Base-by-base conservation (phyloP, 345 rosid species). In the Aethionema arabicum region DNA sequence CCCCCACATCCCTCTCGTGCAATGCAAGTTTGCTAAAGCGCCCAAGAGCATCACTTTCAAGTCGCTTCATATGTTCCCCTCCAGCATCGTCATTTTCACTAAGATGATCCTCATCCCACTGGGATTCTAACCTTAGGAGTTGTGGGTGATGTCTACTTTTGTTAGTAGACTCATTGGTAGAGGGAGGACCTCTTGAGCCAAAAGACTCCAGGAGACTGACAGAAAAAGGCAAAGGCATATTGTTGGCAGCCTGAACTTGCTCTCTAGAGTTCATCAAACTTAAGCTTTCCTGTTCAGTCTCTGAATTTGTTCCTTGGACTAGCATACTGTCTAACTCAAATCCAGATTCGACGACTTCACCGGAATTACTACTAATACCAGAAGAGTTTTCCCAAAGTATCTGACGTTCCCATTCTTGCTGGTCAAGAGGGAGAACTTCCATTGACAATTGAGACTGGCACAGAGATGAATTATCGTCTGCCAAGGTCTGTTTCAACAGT, bases 351-450 rank as follows among this genome's bases (percentile, higher is more conserved):
- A 68, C 72, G 68, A 79, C 60, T 65, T 76, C 77, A 33, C 69
- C 55, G 63, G 83, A 72, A 63, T 57, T 68, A 61, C 72, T 72
- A 68, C 83, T 76, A 16, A 9, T 52, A 44, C 61, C 71, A 66
- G 97, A 83, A 65, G 83, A 79, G 74, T 62, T 74, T 72, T 80
- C 96, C 99, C 99, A 93, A 12, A 83, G 59, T 75, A 90, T 93
- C 43, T 60, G 78, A 37, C 85, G 80, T 77, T 93, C 96, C 99
- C 99, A 93, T 63, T 90, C 90, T 65, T 78, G 83, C 80, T 93
- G 97, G 72, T 84, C 95, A 71, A 93, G 92, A 50, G 88, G 87
- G 68, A 75, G 78, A 70, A 83, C 74, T 46, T 71, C 72, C 11
- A 76, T 76, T 49, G 70, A 74, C 29, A 63, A 72, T 2, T 80